Percentiles rank a stretch among this genome's conserved stretches.
phyloP scores from a whole-genome alignment of 140 eudicot species.

The Stevia rebaudiana region DNA sequence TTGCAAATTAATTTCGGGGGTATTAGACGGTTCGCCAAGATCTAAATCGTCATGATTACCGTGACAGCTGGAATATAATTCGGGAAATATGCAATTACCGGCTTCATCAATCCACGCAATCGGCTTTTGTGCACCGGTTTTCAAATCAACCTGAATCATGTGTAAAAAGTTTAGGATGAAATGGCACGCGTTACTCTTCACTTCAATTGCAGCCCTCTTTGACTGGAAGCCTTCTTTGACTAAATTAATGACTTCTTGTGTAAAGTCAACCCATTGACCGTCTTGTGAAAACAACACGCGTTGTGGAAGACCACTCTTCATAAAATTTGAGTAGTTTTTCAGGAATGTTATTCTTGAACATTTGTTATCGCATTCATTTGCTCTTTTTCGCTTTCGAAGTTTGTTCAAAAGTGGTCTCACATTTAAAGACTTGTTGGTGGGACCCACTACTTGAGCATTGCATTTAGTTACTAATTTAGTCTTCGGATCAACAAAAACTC shows the following conservation, averaged over 20 bases:
- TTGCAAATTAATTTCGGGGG: slow-evolving; percentile 51
- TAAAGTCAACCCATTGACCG: slow-evolving; percentile 76
- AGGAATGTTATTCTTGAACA: slow-evolving; percentile 36
- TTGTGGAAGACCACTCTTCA: slow-evolving; percentile 51
- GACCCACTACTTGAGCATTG: slow-evolving; percentile 26
- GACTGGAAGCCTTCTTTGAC: slow-evolving; percentile 51
- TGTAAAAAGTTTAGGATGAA: slow-evolving; percentile 53
- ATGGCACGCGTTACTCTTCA: slow-evolving; percentile 35
- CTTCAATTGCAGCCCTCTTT: slow-evolving; percentile 51
- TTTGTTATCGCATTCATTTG: slow-evolving; percentile 36
- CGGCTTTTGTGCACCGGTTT: slow-evolving; percentile 58
- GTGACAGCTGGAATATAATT: slow-evolving; percentile 27
- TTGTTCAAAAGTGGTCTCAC: slow-evolving; percentile 29
- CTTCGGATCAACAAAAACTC: slow-evolving; percentile 37
- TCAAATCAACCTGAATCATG: slow-evolving; percentile 64
- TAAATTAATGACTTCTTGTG: slow-evolving; percentile 37
- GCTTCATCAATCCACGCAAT: slow-evolving; percentile 92
- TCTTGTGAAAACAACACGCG: slow-evolving; percentile 68
- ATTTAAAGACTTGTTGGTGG: slow-evolving; percentile 23
- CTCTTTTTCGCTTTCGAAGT: slow-evolving; percentile 59
- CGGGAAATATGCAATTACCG: slow-evolving; percentile 68
- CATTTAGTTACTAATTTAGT: slow-evolving; percentile 42
- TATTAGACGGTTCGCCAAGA: slow-evolving; percentile 21
- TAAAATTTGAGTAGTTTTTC: slow-evolving; percentile 53
- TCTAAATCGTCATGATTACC: slow-evolving; percentile 34